Evolutionary conservation across 1,139 yeast species (phyloP), one percentile per base, ranked within the genome.

Genomic region (Hansenula sp.): DNA sequence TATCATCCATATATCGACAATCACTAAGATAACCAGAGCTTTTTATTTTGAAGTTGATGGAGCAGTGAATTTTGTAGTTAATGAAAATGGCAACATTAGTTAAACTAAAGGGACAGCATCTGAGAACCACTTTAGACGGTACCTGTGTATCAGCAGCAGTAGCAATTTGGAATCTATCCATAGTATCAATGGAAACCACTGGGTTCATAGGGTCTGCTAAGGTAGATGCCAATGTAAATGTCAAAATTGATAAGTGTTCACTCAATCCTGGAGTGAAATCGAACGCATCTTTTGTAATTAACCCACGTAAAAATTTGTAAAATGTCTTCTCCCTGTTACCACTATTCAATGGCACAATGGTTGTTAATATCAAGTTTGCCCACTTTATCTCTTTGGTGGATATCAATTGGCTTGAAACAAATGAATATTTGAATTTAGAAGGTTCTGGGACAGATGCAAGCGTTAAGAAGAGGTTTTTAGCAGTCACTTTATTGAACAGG

Each of bases 11-110:
- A 53, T 72, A 84, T 50, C 76, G 71, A 3, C 72, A 59, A 55
- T 84, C 91, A 18, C 76, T 63, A 7, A 82, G 62, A 47, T 69
- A 72, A 10, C 68, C 59, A 4, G 60, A 55, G 16, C 61, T 45
- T 15, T 41, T 37, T 18, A 63, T 53, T 24, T 58, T 54, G 41
- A 65, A 70, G 46, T 72, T 72, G 4, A 79, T 52, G n/a, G 66
- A 60, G 0, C 86, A 87, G 13, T 60, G 55, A 5, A 77, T 62
- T 16, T 56, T 49, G 53, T 77, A 81, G 35, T 72, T 71, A 21
- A 76, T 61, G 54, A 83, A 83, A 19, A 80, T 56, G 0, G 80
- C 71, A 3, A 79, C 76, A 59, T 79, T 81, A 12, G 83, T 78
- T 41, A 79, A 62, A 42, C 74, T 79, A 60, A 81, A 83, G 0